These are phyloP conservation scores for Inonotus obliquus DNA, from an alignment of 1,284 basidiomycete species.

Conservation along the genomic window DNA sequence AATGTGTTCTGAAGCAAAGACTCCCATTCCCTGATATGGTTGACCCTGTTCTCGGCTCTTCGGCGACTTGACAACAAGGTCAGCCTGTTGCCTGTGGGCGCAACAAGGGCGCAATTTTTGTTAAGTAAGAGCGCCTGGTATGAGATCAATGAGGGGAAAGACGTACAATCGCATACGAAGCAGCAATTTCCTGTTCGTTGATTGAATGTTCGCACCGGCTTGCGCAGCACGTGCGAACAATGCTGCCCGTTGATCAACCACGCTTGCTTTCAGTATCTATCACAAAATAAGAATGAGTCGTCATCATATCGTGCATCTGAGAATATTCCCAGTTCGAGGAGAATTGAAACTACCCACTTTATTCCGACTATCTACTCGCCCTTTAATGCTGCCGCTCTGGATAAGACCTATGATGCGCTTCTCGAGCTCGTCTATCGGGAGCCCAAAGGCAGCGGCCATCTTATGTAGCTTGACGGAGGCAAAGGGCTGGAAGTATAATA, in stretches of 20 bases:
- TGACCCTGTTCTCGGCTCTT: conserved; percentile 26
- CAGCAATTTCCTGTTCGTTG: conserved; percentile 68
- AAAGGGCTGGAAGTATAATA: conserved; percentile 86
- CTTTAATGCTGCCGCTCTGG: conserved; percentile 68
- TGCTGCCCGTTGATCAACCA: conserved; percentile 66
- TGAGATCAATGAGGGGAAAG: neutral
- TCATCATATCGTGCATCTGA: neutral
- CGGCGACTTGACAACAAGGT: conserved; percentile 47
- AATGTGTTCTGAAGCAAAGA: neutral
- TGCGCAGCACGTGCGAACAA: conserved; percentile 72
- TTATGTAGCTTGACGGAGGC: conserved; percentile 72
- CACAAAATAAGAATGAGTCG: neutral
- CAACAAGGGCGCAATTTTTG: neutral
- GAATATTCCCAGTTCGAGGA: neutral
- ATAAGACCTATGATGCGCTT: conserved; percentile 70
- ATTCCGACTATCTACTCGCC: conserved; percentile 74
- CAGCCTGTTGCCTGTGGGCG: conserved; percentile 58
- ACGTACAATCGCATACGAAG: conserved; percentile 72
- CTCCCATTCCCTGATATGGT: neutral
- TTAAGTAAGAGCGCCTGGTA: neutral
- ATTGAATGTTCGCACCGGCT: conserved; percentile 63
- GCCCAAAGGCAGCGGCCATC: conserved; percentile 82
- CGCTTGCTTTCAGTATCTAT: conserved; percentile 70
- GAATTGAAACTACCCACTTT: conserved; percentile 40
- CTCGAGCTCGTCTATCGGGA: conserved; percentile 65